Percentiles rank a stretch among this genome's conserved stretches.
phyloP scores from a whole-genome alignment of 768 basidiomycete genomes.

The Tricholoma matsutake region DNA sequence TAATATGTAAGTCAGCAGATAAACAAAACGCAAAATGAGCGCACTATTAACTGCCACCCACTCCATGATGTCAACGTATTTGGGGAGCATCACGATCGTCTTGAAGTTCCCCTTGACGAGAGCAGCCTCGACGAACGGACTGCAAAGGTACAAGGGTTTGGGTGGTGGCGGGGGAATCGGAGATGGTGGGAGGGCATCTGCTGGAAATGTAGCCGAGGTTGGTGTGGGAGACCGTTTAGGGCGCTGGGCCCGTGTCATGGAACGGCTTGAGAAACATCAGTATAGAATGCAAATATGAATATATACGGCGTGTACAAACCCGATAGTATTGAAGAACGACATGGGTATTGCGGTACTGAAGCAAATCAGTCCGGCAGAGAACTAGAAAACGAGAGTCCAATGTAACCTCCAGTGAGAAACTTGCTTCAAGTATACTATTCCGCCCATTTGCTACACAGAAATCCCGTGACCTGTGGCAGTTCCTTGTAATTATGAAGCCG shows the following conservation, averaged over 20 bases:
- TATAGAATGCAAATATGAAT: neutral
- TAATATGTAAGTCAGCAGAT: neutral
- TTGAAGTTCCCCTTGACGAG: conserved; percentile 98
- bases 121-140: conserved; percentile 95
- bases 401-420: neutral
- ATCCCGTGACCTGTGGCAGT: neutral
- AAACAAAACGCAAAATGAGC: conserved; percentile 25
- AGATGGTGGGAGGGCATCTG: conserved; percentile 42
- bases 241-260: conserved; percentile 73
- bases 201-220: conserved; percentile 58
- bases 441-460: no score
- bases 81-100: conserved; percentile 92
- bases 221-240: conserved; percentile 76
- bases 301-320: conserved; percentile 41
- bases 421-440: no score
- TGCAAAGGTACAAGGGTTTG: conserved; percentile 85
- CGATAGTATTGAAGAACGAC: conserved; percentile 84
- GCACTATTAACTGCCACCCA: conserved; percentile 83
- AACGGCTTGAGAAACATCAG: conserved; percentile 44
- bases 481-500: no score
- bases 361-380: conserved; percentile 27
- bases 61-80: conserved; percentile 98
- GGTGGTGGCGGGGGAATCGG: conserved; percentile 17
- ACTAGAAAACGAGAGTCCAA: neutral
- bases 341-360: conserved; percentile 39